phyloP scores from a whole-genome alignment of 345 rosid species.

The Brassica nigra region DNA sequence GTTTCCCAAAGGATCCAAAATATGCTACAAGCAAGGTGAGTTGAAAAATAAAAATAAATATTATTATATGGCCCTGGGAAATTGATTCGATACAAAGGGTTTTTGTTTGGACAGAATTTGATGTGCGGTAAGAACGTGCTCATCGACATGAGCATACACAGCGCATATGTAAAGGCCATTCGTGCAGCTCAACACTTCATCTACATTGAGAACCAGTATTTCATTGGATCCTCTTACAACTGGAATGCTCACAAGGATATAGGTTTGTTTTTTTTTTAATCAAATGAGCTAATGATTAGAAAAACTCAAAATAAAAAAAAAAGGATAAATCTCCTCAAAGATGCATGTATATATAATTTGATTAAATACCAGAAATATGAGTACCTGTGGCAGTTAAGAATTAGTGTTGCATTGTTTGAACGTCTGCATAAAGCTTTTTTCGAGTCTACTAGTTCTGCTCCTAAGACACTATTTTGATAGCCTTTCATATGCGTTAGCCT shows the following conservation, averaged over 20 bases:
- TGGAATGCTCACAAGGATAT: conserved; percentile 74
- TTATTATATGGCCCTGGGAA: conserved; percentile 2
- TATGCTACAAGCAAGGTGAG: conserved; percentile 66
- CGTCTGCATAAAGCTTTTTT: background rate
- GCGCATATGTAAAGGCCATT: conserved; percentile 85
- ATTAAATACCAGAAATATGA: background rate
- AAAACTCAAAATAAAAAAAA: background rate
- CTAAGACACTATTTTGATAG: background rate
- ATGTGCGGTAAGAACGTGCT: conserved; percentile 82
- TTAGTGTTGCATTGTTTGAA: background rate
- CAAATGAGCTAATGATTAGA: background rate
- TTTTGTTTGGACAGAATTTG: conserved; percentile 57
- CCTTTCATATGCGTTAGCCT: background rate
- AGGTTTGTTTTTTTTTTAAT: conserved; percentile 48
- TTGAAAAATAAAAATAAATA: conserved; percentile 8
- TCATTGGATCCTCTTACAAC: conserved; percentile 84
- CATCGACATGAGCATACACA: conserved; percentile 87
- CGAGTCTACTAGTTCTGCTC: background rate
- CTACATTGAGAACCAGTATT: conserved; percentile 90
- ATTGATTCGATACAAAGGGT: conserved; percentile 6
- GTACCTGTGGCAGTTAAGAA: background rate
- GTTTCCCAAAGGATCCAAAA: conserved; percentile 74
- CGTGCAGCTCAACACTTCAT: conserved; percentile 85
- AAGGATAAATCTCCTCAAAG: background rate
- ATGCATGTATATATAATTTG: background rate